Conservation (phyloP, 768 basidiomycete species). For the Boletus subcaerulescens region DNA sequence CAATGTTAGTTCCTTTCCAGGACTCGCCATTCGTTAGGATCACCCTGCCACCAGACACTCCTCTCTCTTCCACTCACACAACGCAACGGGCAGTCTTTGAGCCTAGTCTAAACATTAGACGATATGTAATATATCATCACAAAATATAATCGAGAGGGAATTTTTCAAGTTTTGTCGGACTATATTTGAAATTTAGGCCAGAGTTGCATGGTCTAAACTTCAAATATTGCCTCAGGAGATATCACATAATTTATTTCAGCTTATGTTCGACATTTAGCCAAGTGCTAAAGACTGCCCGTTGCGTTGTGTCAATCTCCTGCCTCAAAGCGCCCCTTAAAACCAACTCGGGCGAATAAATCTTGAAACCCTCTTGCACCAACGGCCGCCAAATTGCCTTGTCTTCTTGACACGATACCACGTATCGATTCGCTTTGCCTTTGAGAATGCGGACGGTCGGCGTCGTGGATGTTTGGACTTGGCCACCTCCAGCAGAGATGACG, state of each 20-base stretch:
- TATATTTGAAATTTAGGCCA: too few species aligned
- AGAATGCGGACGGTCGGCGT: conserved; percentile 56
- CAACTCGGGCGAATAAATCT: conserved; percentile 69
- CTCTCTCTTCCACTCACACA: conserved; percentile 50
- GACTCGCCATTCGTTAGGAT: neutral
- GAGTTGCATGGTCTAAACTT: too few species aligned
- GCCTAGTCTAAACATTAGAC: too few species aligned
- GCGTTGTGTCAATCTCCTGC: conserved; percentile 49
- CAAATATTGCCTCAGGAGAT: too few species aligned
- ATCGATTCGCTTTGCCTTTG: conserved; percentile 46
- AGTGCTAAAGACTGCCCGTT: too few species aligned
- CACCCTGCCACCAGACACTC: conserved; percentile 20
- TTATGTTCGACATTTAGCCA: too few species aligned
- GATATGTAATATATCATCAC: too few species aligned
- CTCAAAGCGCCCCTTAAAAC: conserved; percentile 60
- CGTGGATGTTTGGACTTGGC: conserved; percentile 53
- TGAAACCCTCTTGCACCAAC: conserved; percentile 46
- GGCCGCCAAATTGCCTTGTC: conserved; percentile 68
- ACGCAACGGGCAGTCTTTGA: too few species aligned
- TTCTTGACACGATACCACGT: conserved; percentile 63
- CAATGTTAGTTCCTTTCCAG: too few species aligned
- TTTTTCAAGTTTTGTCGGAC: too few species aligned
- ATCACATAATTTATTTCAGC: too few species aligned
- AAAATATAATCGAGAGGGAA: too few species aligned
- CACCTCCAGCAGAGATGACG: conserved; percentile 68